phyloP scores from a whole-genome alignment of 495 filamentous ascomycete genomes.

The Xylaria longipes region DNA sequence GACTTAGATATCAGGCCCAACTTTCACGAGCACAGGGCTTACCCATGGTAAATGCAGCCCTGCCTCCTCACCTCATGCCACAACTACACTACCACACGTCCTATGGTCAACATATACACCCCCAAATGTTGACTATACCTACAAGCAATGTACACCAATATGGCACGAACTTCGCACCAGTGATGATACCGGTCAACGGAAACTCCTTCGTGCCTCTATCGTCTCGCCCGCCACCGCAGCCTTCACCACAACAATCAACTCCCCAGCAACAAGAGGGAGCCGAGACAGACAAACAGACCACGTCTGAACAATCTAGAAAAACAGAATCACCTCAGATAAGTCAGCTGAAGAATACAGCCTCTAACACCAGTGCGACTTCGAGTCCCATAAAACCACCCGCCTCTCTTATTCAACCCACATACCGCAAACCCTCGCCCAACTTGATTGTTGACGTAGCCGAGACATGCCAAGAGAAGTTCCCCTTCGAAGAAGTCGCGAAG shows the following conservation, averaged over 20 bases:
- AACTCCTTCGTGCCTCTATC: slow-evolving; percentile 27
- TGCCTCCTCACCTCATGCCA: slow-evolving; percentile 32
- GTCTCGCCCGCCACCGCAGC: slow-evolving; percentile 18
- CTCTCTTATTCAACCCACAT: slow-evolving; percentile 39
- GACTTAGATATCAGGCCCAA: slow-evolving; percentile 35
- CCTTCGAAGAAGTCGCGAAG: slow-evolving; percentile 51
- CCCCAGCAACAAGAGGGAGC: background rate
- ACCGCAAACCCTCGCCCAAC: slow-evolving; percentile 43
- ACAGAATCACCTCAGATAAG: slow-evolving; percentile 27
- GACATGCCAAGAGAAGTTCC: slow-evolving; percentile 54
- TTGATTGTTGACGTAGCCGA: slow-evolving; percentile 57
- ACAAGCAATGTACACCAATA: slow-evolving; percentile 33
- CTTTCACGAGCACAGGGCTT: slow-evolving; percentile 33
- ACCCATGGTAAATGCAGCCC: slow-evolving; percentile 31
- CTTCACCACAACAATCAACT: slow-evolving; percentile 4
- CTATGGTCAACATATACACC: slow-evolving; percentile 32
- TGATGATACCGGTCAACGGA: slow-evolving; percentile 33
- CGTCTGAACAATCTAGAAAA: slow-evolving; percentile 29
- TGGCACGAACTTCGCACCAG: slow-evolving; percentile 27
- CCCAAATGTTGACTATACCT: slow-evolving; percentile 33
- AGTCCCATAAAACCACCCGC: slow-evolving; percentile 33
- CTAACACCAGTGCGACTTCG: slow-evolving; percentile 1
- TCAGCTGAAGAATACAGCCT: background rate
- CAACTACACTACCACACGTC: slow-evolving; percentile 32
- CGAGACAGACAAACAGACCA: slow-evolving; percentile 10